Base-by-base conservation (phyloP, 2,329 filamentous ascomycete species). In the Diaporthe vexans region DNA sequence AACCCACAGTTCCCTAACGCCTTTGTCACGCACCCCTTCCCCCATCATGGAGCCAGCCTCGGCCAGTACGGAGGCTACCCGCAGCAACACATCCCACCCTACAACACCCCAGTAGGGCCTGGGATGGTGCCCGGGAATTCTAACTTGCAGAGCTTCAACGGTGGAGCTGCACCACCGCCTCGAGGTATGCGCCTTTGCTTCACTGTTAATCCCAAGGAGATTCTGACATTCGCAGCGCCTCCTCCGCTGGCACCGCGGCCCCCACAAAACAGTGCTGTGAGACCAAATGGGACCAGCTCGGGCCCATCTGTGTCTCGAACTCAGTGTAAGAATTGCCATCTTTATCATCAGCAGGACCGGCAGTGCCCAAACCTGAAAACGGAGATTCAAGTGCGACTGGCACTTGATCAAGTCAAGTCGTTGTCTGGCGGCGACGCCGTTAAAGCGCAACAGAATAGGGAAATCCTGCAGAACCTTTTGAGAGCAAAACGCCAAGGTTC, bases 341-440 rank as follows among this genome's bases (percentile, higher is more conserved):
- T 90, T 29, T 89, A 90, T 1, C 91, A 93, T 79, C 91, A 91
- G 3, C 80, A 85, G 71, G 81, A 83, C 1, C 85, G 89, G 43
- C 87, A 86, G 11, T 94, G 92, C 78, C 89, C 91, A 19, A 89
- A 92, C 79, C 86, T 94, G 69, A 85, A 85, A 71, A 90, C 90
- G 4, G 89, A 93, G 76, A 88, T 87, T 4, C 88, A 94, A 78
- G 85, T 95, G 21, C 86, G 88, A 71, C 83, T 88, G 26, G 93
- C 94, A 86, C 83, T 95, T 21, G 87, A 90, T 72, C 88, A 89
- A 0, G 81, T 95, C 29, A 90, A 90, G 78, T 82, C 85, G 26
- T 48, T 76, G 35, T 76, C 74, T 17, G 72, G 68, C 43, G 74
- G 68, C 21, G 43, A 70, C 15, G 48, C 54, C 11, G 57, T 4